A percentile compares a stretch with the other conserved stretches of the same genome.
These are phyloP conservation scores for Trypanosoma cruzi DNA, from an alignment of 208 protist species.

Conservation along the genomic window DNA sequence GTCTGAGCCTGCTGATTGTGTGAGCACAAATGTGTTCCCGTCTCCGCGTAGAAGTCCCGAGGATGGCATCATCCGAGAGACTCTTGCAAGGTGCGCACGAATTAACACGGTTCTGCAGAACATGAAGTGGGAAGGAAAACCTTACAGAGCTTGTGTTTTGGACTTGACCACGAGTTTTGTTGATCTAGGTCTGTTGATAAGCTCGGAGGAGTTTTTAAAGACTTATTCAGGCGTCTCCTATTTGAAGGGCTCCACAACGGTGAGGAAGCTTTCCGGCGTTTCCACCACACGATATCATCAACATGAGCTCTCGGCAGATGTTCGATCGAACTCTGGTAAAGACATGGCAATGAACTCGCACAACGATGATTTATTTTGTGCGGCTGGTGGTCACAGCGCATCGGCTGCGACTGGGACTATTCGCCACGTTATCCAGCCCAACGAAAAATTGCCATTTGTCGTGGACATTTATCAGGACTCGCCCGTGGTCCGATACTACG, in stretches of 20 bases:
- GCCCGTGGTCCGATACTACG: conserved; percentile 62
- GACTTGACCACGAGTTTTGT: conserved; percentile 64
- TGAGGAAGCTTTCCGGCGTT: neutral
- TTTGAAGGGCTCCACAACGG: neutral
- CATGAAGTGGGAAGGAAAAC: conserved; percentile 17
- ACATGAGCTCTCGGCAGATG: neutral
- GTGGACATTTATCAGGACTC: conserved; percentile 76
- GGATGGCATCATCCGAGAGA: conserved; percentile 40
- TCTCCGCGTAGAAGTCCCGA: conserved; percentile 55
- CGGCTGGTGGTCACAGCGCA: neutral
- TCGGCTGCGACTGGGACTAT: neutral
- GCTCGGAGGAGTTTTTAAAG: neutral
- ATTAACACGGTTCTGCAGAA: conserved; percentile 60
- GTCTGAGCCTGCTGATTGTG: conserved; percentile 42
- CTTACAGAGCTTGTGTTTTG: conserved; percentile 21
- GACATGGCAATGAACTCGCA: neutral
- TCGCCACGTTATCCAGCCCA: conserved; percentile 12
- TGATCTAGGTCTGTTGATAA: conserved; percentile 50
- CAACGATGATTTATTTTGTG: neutral
- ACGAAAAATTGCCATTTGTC: conserved; percentile 20
- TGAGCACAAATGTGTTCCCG: conserved; percentile 42
- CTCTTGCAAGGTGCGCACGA: conserved; percentile 49
- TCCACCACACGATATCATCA: neutral
- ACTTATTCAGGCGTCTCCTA: neutral
- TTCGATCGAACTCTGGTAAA: neutral